Evolutionary conservation across 495 filamentous ascomycete species (phyloP), one percentile per base, ranked within the genome.

Genomic region (Neurospora sp.): DNA sequence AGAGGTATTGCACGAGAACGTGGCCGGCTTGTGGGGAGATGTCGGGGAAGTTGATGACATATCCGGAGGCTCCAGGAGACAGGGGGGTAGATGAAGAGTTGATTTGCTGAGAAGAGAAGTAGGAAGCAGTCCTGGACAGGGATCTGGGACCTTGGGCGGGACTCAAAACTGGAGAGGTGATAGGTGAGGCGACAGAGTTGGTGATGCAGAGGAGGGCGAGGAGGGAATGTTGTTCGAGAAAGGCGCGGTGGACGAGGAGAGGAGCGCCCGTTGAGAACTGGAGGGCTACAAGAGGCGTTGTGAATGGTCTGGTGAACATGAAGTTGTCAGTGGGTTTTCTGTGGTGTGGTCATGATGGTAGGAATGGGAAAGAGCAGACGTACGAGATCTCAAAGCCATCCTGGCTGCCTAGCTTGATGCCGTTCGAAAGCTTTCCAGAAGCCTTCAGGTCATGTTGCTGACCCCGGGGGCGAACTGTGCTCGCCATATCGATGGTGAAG

Each of bases 1-100:
- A 79, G n/a, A 83, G 69, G 39, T 76, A 79, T 12, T 79, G 68
- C 7, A 80, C 74, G 22, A 83, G 18, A 16, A 80, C 76, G 37
- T 83, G 80, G 40, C 78, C 77, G n/a, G 69, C 73, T 16, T 68
- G 68, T 37, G 35, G 11, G 7, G 80, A 73, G 10, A 78, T 70
- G 41, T 75, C 66, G 27, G 53, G 27, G 27, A 66, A 66, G 53
- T 66, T 66, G 27, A 66, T 66, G 27, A 18, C 53, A 9, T 66
- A 66, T 35, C 53, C 53, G 2, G 53, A 35, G 14, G 27, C 27
- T 3, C 53, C 53, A 0, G 53, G 27, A 8, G 53, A 66, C 3
- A 35, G 14, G 1, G 53, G 53, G 9, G 6, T 66, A 5, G 53
- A 31, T 31, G 53, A 16, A 61, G 53, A 0, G 22, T 61, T 61